Evolutionary conservation across 345 rosid species (phyloP).

Genomic region (Salix dunnii): DNA sequence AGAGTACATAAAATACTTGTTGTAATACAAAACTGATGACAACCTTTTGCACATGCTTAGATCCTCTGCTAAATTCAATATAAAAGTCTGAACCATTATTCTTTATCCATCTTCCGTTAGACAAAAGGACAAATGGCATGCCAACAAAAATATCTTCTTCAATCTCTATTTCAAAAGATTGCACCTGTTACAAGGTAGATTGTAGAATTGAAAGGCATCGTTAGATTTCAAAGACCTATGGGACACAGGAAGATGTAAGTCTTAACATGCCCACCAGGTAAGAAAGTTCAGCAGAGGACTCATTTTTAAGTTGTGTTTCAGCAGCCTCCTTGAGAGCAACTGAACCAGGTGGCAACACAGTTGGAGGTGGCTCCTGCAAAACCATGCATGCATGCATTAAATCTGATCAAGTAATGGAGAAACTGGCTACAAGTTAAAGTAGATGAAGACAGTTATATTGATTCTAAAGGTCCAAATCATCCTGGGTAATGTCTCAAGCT

Average conservation of each 20-base stretch:
- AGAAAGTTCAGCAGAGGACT: slow-evolving; percentile 45
- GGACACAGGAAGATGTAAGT: slow-evolving; percentile 7
- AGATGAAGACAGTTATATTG: slow-evolving; percentile 10
- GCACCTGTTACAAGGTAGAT: slow-evolving; percentile 53
- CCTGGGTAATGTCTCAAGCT: not conserved
- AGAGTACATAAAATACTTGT: slow-evolving; percentile 3
- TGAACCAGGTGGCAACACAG: slow-evolving; percentile 70
- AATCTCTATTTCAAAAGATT: slow-evolving; percentile 63
- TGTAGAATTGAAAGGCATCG: not conserved
- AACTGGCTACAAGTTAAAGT: slow-evolving; percentile 12
- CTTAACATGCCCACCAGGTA: slow-evolving; percentile 48
- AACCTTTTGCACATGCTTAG: slow-evolving; percentile 72
- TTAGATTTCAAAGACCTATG: slow-evolving; percentile 11
- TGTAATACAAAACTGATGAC: slow-evolving; percentile 18
- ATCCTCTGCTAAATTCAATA: slow-evolving; percentile 50
- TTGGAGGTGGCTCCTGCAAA: slow-evolving; percentile 78
- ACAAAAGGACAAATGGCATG: slow-evolving; percentile 84
- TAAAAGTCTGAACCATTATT: slow-evolving; percentile 72
- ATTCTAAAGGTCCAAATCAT: slow-evolving; percentile 10
- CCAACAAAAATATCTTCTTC: slow-evolving; percentile 72
- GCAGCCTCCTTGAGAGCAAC: slow-evolving; percentile 51
- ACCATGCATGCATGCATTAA: slow-evolving; percentile 21
- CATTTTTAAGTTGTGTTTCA: slow-evolving; percentile 50
- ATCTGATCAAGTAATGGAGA: slow-evolving; percentile 15
- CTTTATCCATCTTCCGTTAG: slow-evolving; percentile 81